Evolutionary conservation across 805 yeast species (phyloP).

Genomic region (Candida boidinii): DNA sequence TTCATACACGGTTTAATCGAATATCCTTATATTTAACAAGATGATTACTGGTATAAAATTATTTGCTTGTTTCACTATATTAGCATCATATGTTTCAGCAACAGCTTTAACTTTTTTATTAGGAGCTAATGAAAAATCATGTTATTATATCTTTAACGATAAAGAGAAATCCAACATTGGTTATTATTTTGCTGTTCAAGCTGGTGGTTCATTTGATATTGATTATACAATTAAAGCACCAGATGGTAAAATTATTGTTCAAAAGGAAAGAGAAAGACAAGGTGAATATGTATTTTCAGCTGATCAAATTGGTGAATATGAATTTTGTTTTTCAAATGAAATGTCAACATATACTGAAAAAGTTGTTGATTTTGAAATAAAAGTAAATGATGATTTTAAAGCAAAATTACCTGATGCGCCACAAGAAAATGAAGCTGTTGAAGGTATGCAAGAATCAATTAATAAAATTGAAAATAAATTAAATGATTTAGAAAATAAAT

Average conservation of each 20-base stretch:
- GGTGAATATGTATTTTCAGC: slow-evolving; percentile 74
- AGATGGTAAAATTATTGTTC: slow-evolving; percentile 39
- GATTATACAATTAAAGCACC: slow-evolving; percentile 63
- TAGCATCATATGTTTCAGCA: slow-evolving; percentile 19
- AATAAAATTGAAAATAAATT: slow-evolving; percentile 52
- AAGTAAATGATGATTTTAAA: slow-evolving; percentile 42
- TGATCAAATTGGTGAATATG: slow-evolving; percentile 66
- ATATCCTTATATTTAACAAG: too few relatives aligned
- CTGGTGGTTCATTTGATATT: slow-evolving; percentile 74
- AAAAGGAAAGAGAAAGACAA: slow-evolving; percentile 58
- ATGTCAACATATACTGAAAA: slow-evolving; percentile 79
- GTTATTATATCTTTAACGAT: slow-evolving; percentile 64
- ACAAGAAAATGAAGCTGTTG: slow-evolving; percentile 45
- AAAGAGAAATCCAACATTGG: slow-evolving; percentile 52
- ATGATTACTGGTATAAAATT: too few relatives aligned
- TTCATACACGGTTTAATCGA: too few relatives aligned
- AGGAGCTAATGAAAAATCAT: slow-evolving; percentile 66
- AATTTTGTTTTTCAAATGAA: slow-evolving; percentile 76
- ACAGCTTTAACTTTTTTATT: slow-evolving; percentile 66
- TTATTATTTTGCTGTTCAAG: slow-evolving; percentile 76
- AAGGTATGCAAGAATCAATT: slow-evolving; percentile 46
- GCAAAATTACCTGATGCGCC: slow-evolving; percentile 59
- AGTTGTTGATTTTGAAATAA: slow-evolving; percentile 76
- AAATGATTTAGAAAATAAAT: slow-evolving; percentile 43
- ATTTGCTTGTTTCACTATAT: slow-evolving; percentile 4